Conservation (phyloP, 495 filamentous ascomycete species). For the Penicillium mononematosum region DNA sequence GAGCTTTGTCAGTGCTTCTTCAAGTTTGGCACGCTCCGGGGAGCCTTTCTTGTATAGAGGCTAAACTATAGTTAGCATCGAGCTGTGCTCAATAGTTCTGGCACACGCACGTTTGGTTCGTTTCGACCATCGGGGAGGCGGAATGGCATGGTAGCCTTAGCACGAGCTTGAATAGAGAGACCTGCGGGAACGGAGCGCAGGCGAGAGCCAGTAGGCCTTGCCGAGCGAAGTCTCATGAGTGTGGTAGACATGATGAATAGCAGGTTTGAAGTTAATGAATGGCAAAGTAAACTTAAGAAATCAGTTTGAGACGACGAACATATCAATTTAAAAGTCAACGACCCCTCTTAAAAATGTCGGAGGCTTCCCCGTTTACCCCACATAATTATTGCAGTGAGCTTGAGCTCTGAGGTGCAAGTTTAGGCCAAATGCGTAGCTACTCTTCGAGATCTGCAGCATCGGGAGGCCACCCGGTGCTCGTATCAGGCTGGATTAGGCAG, state of each 20-base stretch:
- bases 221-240: conserved; percentile 23
- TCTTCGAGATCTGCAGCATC: neutral
- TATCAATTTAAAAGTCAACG: conserved; percentile 1
- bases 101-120: conserved; percentile 37
- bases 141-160: conserved; percentile 35
- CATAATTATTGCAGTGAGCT: neutral
- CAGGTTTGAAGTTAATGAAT: neutral
- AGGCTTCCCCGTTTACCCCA: conserved; percentile 12
- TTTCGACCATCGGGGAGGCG: conserved; percentile 38
- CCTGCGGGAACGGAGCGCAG: conserved; percentile 14
- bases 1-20: conserved; percentile 59
- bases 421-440: neutral
- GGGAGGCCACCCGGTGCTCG: conserved; percentile 3
- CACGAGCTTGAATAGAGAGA: conserved; percentile 23
- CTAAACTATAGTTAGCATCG: conserved; percentile 37
- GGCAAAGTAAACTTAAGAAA: conserved; percentile 3
- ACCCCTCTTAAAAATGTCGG: conserved; percentile 7
- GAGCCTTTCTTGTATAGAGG: conserved; percentile 74
- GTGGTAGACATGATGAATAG: conserved; percentile 21
- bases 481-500: neutral
- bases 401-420: neutral
- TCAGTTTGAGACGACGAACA: conserved; percentile 1
- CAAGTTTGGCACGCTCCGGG: conserved; percentile 62
- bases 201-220: conserved; percentile 17
- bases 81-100: neutral